Evolutionary conservation across 1,284 basidiomycete species (phyloP).

Genomic region (Xerocomus amazonicus): DNA sequence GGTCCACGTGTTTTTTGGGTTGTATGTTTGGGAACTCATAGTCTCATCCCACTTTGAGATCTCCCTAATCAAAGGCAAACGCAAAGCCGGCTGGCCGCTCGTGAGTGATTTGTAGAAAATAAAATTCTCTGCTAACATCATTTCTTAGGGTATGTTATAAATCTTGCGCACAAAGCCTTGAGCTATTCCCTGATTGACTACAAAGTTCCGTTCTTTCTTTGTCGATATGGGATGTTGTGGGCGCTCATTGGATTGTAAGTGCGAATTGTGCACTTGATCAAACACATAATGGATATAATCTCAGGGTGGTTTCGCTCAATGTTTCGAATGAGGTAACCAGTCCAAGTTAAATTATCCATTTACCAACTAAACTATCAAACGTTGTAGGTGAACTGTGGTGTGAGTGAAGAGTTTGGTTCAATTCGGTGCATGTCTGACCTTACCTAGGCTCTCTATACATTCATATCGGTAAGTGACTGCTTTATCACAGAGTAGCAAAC

Average conservation of each 20-base stretch:
- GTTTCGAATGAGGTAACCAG: slow-evolving; percentile 37
- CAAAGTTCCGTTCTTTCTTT: slow-evolving; percentile 63
- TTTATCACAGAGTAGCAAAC: not conserved
- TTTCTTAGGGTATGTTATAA: slow-evolving; percentile 16
- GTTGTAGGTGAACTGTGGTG: slow-evolving; percentile 58
- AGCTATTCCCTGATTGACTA: slow-evolving; percentile 6
- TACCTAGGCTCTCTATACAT: slow-evolving; percentile 56
- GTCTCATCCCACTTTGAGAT: slow-evolving; percentile 62
- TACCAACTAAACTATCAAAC: not conserved
- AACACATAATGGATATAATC: not conserved
- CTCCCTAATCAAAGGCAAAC: slow-evolving; percentile 52
- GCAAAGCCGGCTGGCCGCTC: slow-evolving; percentile 62
- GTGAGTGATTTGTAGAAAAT: slow-evolving; percentile 34
- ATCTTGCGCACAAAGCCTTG: not conserved
- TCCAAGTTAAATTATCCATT: not conserved
- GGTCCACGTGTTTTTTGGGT: slow-evolving; percentile 57
- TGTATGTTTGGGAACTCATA: slow-evolving; percentile 66
- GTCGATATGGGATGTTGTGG: slow-evolving; percentile 63
- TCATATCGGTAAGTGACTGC: slow-evolving; percentile 52
- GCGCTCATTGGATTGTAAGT: slow-evolving; percentile 58
- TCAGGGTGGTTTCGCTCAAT: slow-evolving; percentile 56
- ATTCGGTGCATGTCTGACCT: slow-evolving; percentile 5
- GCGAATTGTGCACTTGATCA: not conserved
- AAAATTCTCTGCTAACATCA: slow-evolving; percentile 5
- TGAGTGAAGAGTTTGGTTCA: slow-evolving; percentile 30